These are phyloP conservation scores for Fusarium decemcellulare DNA, from an alignment of 2,329 filamentous ascomycete genomes.

Conservation along the genomic window DNA sequence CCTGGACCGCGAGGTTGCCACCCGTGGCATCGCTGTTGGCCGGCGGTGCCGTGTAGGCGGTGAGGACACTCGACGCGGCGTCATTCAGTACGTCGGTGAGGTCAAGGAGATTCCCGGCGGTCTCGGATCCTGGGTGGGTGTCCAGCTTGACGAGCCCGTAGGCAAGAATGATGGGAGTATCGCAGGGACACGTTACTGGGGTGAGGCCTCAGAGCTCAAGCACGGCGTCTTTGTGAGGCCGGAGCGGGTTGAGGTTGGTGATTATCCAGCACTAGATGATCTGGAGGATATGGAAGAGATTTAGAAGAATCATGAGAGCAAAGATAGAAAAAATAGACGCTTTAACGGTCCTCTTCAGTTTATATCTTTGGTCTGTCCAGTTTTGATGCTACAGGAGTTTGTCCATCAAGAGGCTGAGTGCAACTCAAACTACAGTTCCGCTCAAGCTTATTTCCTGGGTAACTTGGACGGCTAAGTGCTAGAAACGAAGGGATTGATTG, in stretches of 20 bases:
- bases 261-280: slow-evolving; percentile 79
- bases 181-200: slow-evolving; percentile 78
- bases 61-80: slow-evolving; percentile 78
- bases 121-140: slow-evolving; percentile 78
- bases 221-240: slow-evolving; percentile 85
- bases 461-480: too few relatives aligned
- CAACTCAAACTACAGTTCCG: background rate
- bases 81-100: slow-evolving; percentile 79
- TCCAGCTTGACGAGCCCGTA: slow-evolving; percentile 83
- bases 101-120: slow-evolving; percentile 81
- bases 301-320: slow-evolving; percentile 47
- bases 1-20: slow-evolving; percentile 77
- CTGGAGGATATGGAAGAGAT: slow-evolving; percentile 85
- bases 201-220: slow-evolving; percentile 73
- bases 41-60: slow-evolving; percentile 76
- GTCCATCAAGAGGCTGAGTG: background rate
- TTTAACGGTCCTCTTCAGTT: background rate
- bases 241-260: slow-evolving; percentile 82
- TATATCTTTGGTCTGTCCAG: background rate
- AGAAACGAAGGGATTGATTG: background rate
- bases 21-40: slow-evolving; percentile 75
- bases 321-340: background rate
- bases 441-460: too few relatives aligned
- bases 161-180: slow-evolving; percentile 88
- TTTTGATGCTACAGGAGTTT: background rate